phyloP scores from a whole-genome alignment of 2,329 filamentous ascomycete genomes.

The Elsinoe fawcettii region DNA sequence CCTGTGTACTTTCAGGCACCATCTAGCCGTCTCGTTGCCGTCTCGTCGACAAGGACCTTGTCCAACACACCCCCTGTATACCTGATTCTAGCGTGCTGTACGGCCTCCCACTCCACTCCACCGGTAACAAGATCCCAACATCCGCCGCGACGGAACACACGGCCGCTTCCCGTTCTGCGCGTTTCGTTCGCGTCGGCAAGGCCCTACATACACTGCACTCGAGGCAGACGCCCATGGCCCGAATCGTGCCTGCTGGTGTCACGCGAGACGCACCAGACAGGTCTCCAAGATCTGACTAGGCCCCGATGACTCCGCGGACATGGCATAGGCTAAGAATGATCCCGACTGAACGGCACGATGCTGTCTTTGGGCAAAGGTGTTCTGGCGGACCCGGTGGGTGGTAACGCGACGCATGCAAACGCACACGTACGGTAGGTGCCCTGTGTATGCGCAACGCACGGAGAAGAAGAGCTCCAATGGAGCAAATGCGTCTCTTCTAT shows the following conservation, averaged over 20 bases:
- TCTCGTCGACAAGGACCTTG: neutral
- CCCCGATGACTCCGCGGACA: neutral
- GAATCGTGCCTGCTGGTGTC: neutral
- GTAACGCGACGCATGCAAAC: neutral
- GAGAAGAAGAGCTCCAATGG: too few species aligned
- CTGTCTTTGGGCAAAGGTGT: neutral
- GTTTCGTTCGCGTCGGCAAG: constrained; percentile 4
- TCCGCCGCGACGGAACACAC: neutral
- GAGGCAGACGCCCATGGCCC: neutral
- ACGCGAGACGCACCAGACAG: constrained; percentile 11
- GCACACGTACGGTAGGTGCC: neutral
- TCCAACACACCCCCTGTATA: neutral
- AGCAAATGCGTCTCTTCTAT: neutral
- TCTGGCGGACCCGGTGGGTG: neutral
- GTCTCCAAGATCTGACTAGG: too few species aligned
- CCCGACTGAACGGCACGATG: neutral
- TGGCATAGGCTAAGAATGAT: neutral
- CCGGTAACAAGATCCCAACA: neutral
- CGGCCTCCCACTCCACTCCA: neutral
- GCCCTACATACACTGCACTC: neutral
- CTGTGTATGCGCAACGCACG: neutral
- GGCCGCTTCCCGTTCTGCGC: neutral
- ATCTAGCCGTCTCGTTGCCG: neutral
- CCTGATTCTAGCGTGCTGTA: neutral
- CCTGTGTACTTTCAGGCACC: neutral